Evolutionary conservation across 176 grass and related monocot genomes (phyloP).

Genomic region (Carex kokanica): DNA sequence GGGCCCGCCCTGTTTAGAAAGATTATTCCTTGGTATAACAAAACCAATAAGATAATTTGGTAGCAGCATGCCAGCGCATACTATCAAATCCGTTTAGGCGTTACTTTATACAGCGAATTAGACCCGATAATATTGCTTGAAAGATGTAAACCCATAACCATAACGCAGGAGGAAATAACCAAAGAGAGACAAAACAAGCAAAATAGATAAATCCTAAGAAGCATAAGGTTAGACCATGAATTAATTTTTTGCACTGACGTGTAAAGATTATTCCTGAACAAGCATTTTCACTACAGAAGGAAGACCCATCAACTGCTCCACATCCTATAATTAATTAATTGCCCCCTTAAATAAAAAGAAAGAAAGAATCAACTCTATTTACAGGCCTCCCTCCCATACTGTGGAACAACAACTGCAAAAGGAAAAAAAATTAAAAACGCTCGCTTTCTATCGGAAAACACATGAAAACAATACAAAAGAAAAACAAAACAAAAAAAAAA

Average conservation of each 20-base stretch:
- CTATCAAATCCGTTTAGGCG: no score
- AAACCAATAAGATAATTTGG: no score
- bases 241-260: conserved; percentile 14
- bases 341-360: conserved; percentile 6
- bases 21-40: no score
- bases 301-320: conserved; percentile 23
- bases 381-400: conserved; percentile 47
- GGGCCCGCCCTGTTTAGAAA: no score
- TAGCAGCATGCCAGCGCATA: no score
- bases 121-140: no score
- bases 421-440: neutral
- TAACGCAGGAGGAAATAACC: no score
- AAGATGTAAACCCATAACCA: no score
- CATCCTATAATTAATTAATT: conserved; percentile 18
- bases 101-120: no score
- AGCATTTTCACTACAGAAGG: conserved; percentile 9
- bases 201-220: neutral
- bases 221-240: neutral
- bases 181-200: neutral
- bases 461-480: conserved; percentile 26
- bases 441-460: conserved; percentile 2
- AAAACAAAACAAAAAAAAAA: no score
- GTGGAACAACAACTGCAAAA: conserved; percentile 3
- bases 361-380: conserved; percentile 51
- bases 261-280: conserved; percentile 32